These are phyloP conservation scores for Bipolaris sorokiniana DNA, from an alignment of 2,329 filamentous ascomycete species.

Conservation along the genomic window DNA sequence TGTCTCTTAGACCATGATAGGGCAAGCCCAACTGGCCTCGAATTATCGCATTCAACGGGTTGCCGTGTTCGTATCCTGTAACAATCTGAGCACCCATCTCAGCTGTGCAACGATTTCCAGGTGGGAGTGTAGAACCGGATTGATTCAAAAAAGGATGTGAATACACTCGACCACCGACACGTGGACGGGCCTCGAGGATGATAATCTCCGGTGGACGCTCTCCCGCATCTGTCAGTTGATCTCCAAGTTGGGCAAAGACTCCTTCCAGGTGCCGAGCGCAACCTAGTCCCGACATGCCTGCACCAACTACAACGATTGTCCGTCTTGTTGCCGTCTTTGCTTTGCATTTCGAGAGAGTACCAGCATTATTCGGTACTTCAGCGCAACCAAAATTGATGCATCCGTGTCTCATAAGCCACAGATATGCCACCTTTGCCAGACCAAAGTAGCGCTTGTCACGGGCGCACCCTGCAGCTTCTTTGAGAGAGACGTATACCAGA, in stretches of 20 bases:
- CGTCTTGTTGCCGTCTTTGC: conserved; percentile 62
- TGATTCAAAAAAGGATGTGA: conserved; percentile 74
- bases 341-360: conserved; percentile 45
- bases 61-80: conserved; percentile 93
- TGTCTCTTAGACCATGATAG: conserved; percentile 80
- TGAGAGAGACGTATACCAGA: conserved; percentile 76
- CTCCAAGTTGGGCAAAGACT: conserved; percentile 80
- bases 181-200: conserved; percentile 82
- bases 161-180: conserved; percentile 91
- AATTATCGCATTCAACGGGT: conserved; percentile 89
- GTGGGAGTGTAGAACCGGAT: conserved; percentile 58
- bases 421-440: conserved; percentile 83
- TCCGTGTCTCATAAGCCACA: conserved; percentile 88
- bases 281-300: conserved; percentile 90
- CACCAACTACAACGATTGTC: conserved; percentile 85
- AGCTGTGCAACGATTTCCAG: conserved; percentile 73
- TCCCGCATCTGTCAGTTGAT: conserved; percentile 67
- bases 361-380: conserved; percentile 63
- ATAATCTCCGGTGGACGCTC: conserved; percentile 76
- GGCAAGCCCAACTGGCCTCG: conserved; percentile 86
- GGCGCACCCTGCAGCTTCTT: conserved; percentile 89
- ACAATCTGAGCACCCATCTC: conserved; percentile 99
- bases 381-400: conserved; percentile 98
- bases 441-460: conserved; percentile 88
- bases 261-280: conserved; percentile 90